Evolutionary conservation across 179 eudicot genomes (phyloP).

Genomic region (Silene coronaria): DNA sequence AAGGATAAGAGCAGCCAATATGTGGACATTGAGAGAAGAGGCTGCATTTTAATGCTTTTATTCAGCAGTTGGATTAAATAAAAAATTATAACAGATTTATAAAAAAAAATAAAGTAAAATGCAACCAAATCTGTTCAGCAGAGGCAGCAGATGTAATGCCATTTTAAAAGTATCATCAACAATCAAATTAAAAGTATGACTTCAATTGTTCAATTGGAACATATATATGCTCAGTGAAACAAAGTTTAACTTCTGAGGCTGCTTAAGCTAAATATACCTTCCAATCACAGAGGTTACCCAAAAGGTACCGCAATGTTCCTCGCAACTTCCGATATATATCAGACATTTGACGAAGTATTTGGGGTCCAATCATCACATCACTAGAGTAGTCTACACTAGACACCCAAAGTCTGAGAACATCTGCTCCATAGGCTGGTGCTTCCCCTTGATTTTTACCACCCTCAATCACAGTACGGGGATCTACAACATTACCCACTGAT

Average conservation of each 20-base stretch:
- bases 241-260: neutral
- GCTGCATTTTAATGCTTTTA: too few relatives aligned
- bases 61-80: too few relatives aligned
- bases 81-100: too few relatives aligned
- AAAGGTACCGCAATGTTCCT: slow-evolving; percentile 93
- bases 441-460: slow-evolving; percentile 75
- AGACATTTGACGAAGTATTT: slow-evolving; percentile 93
- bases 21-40: too few relatives aligned
- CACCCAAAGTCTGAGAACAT: slow-evolving; percentile 97
- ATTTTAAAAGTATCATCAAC: neutral
- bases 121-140: too few relatives aligned
- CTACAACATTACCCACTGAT: slow-evolving; percentile 97
- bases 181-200: neutral
- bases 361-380: slow-evolving; percentile 83
- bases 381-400: slow-evolving; percentile 96
- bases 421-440: slow-evolving; percentile 86
- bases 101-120: too few relatives aligned
- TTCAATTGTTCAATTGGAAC: neutral
- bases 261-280: slow-evolving; percentile 36
- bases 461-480: slow-evolving; percentile 79
- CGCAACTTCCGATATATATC: slow-evolving; percentile 88
- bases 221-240: neutral
- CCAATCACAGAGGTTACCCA: slow-evolving; percentile 90
- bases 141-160: too few relatives aligned
- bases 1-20: too few relatives aligned